phyloP scores from a whole-genome alignment of 768 basidiomycete species.

The Mycena sanguinolenta region DNA sequence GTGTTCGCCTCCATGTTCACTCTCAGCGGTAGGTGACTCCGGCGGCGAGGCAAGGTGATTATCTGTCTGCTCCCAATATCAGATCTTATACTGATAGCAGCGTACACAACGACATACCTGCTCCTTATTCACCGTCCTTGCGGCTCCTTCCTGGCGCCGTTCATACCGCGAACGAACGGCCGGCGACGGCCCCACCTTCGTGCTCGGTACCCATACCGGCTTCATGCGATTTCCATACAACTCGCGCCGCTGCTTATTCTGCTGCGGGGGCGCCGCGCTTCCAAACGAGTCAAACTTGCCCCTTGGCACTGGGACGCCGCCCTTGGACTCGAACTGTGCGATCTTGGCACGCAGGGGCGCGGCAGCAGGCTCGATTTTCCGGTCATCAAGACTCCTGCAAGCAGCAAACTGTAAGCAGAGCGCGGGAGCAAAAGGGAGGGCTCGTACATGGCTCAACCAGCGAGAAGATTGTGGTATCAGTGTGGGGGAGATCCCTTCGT shows the following conservation, averaged over 20 bases:
- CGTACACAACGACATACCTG: background rate
- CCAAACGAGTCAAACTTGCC: conserved; percentile 55
- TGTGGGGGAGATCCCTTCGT: background rate
- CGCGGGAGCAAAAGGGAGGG: background rate
- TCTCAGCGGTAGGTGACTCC: conserved; percentile 6
- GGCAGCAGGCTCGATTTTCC: conserved; percentile 19
- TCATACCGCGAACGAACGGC: background rate
- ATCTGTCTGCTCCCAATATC: background rate
- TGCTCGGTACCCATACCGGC: conserved; percentile 32
- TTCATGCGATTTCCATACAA: conserved; percentile 65
- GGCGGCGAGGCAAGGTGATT: conserved; percentile 3
- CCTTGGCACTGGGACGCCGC: conserved; percentile 63
- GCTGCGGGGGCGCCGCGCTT: conserved; percentile 46
- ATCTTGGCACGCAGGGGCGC: conserved; percentile 64
- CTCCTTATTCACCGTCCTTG: background rate
- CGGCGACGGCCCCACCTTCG: background rate
- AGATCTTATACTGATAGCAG: background rate
- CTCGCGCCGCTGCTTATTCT: conserved; percentile 49
- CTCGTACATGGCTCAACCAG: background rate
- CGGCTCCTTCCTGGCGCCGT: background rate
- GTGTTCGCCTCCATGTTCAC: too few relatives aligned
- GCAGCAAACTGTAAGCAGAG: background rate
- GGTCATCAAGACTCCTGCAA: background rate
- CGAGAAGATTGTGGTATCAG: background rate
- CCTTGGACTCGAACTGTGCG: conserved; percentile 67